Conservation (phyloP, 2,329 filamentous ascomycete species). For the Alternaria tenuissima region DNA sequence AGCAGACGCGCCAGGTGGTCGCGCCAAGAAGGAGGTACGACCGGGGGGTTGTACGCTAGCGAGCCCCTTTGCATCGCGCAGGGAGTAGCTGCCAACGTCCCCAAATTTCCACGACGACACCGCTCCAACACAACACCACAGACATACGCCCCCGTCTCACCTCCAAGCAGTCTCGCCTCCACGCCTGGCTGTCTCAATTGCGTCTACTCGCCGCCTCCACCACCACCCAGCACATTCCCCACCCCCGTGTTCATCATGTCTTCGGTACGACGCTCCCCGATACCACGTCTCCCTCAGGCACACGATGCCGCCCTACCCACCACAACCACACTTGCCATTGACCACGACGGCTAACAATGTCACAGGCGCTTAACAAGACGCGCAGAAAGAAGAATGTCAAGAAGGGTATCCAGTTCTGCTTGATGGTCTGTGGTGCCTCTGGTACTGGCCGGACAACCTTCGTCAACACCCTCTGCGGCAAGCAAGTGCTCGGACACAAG, state of each 20-base stretch:
- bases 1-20: constrained; percentile 34
- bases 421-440: constrained; percentile 99
- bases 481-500: constrained; percentile 89
- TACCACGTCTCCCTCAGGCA: constrained; percentile 34
- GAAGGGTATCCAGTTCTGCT: constrained; percentile 99
- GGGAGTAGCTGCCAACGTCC: constrained; percentile 50
- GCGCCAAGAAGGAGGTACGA: constrained; percentile 42
- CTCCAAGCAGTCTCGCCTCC: constrained; percentile 34
- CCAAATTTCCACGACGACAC: constrained; percentile 51
- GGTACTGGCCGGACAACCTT: constrained; percentile 99
- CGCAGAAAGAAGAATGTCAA: constrained; percentile 99
- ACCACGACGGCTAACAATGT: constrained; percentile 37
- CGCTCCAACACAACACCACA: constrained; percentile 38
- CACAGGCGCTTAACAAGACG: constrained; percentile 74
- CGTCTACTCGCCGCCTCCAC: constrained; percentile 25
- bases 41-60: constrained; percentile 45
- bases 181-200: constrained; percentile 29
- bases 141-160: constrained; percentile 28
- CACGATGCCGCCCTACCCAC: constrained; percentile 27
- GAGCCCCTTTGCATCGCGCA: constrained; percentile 53
- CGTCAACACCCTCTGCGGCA: constrained; percentile 98
- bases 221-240: constrained; percentile 31
- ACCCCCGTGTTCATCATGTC: constrained; percentile 43
- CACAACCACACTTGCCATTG: constrained; percentile 24
- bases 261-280: constrained; percentile 45